These are phyloP conservation scores for Trichoderma sp. DNA, from an alignment of 2,329 filamentous ascomycete genomes.

Conservation along the genomic window DNA sequence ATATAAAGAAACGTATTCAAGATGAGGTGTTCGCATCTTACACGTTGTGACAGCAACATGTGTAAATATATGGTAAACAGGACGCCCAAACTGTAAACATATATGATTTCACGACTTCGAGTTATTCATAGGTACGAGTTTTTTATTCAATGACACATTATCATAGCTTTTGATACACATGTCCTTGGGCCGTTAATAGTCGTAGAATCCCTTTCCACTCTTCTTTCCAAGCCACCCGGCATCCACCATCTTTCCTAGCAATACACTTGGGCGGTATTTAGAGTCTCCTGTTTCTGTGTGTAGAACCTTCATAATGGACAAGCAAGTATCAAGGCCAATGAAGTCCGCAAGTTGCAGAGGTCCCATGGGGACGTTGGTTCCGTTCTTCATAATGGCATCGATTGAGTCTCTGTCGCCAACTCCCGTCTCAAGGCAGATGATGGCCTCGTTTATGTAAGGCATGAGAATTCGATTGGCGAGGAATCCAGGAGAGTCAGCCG, in stretches of 20 bases:
- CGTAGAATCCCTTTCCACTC: slow-evolving; percentile 92
- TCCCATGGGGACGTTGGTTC: slow-evolving; percentile 97
- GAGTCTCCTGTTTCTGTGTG: slow-evolving; percentile 89
- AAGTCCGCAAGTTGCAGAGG: slow-evolving; percentile 93
- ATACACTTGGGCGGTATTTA: slow-evolving; percentile 87
- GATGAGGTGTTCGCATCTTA: background rate
- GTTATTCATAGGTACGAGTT: background rate
- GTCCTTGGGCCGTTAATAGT: slow-evolving; percentile 56
- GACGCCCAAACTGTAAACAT: background rate
- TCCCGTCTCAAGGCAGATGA: slow-evolving; percentile 92
- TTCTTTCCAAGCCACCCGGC: slow-evolving; percentile 98
- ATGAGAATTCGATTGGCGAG: slow-evolving; percentile 95
- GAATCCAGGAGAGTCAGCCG: slow-evolving; percentile 89
- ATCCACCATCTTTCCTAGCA: slow-evolving; percentile 93
- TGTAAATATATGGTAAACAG: background rate
- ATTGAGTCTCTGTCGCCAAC: slow-evolving; percentile 88
- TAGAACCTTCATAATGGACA: slow-evolving; percentile 95
- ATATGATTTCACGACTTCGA: background rate
- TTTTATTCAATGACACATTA: background rate
- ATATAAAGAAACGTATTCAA: background rate
- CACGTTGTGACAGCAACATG: background rate
- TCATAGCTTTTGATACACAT: background rate
- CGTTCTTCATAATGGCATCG: slow-evolving; percentile 98
- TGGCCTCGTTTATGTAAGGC: slow-evolving; percentile 98
- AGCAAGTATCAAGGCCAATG: slow-evolving; percentile 92